Percentiles rank a stretch among this genome's conserved stretches.
Conservation (phyloP, 768 basidiomycete species). For the Trametes sanguinea region DNA sequence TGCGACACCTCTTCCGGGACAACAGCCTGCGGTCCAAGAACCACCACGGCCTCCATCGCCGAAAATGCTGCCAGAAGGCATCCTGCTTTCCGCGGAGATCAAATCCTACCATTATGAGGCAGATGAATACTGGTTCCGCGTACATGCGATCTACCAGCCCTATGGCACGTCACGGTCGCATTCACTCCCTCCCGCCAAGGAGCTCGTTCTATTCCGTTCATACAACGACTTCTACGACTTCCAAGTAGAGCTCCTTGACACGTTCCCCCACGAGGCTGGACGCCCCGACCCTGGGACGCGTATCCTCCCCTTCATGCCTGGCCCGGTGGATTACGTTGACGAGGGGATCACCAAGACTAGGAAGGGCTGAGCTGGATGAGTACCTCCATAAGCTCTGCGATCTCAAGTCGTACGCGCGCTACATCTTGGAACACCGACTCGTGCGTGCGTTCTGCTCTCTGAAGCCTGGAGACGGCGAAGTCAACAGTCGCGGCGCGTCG, state of each 20-base stretch:
- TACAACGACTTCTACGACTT: slow-evolving; percentile 99
- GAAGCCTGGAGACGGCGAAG: slow-evolving; percentile 84
- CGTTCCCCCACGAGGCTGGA: slow-evolving; percentile 91
- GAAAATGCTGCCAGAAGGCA: slow-evolving; percentile 72
- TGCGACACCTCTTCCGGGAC: slow-evolving; percentile 23
- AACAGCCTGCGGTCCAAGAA: slow-evolving; percentile 27
- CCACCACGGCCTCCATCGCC: slow-evolving; percentile 44
- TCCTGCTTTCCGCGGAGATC: slow-evolving; percentile 84
- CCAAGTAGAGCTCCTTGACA: slow-evolving; percentile 84
- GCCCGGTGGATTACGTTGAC: slow-evolving; percentile 83
- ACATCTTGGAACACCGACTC: slow-evolving; percentile 79
- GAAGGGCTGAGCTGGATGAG: slow-evolving; percentile 80
- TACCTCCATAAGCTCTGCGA: slow-evolving; percentile 83
- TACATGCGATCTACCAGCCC: slow-evolving; percentile 87
- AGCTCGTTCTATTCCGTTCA: slow-evolving; percentile 87
- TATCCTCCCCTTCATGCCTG: slow-evolving; percentile 96
- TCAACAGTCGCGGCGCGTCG: slow-evolving; percentile 61
- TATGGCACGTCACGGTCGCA: slow-evolving; percentile 61
- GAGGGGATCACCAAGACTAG: slow-evolving; percentile 80
- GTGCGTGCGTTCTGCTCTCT: slow-evolving; percentile 82
- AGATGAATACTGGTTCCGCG: slow-evolving; percentile 96
- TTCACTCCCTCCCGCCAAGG: slow-evolving; percentile 63
- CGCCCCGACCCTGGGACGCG: slow-evolving; percentile 64
- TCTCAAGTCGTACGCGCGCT: slow-evolving; percentile 69
- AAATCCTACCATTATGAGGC: slow-evolving; percentile 97